Base-by-base conservation (phyloP, 2,329 filamentous ascomycete species). In the Neonectria ditissima region DNA sequence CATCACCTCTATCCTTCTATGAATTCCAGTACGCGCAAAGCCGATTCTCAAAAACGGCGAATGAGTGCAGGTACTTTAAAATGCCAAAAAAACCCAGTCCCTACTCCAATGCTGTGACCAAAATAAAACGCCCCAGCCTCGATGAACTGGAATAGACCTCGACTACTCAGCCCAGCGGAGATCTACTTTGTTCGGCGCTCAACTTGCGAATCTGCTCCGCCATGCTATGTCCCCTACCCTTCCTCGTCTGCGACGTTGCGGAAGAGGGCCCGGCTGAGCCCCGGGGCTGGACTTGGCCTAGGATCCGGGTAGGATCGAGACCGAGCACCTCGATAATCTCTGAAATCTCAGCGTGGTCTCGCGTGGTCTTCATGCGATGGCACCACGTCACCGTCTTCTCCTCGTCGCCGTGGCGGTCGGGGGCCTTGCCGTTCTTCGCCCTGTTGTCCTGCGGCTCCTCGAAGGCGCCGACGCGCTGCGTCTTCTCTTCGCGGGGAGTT, bases 341-440 rank as follows among this genome's bases (percentile, higher is more conserved):
- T 0, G 84, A 83, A 1, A 94, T 82, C 80, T 94, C 92, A 1
- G 87, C 86, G 74, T 97, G 93, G 69, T 94, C 92, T 52, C 92
- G 81, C 13, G 92, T 95, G 61, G 87, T 92, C 74, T 83, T 84
- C 92, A 97, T 97, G 28, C 92, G 84, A 79, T 95, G 92, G 71
- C 91, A 94, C 92, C 93, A 97, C 1, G 87, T 89, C 28, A 92
- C 85, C 58, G 80, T 81, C 79, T 91, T 91, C 72, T 86, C 82
- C 72, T 87, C 82, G 2, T 76, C 72, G 22, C 67, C 66, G 9
- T 68, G 68, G 55, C 75, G 74, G 24, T 73, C 76, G 2, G 55
- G 26, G 22, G 58, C 55, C 20, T 59, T 62, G 20, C 47, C 43
- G 7, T 39, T 56, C 8, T 43, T 55, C 13, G 55, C 28, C 47